phyloP scores from a whole-genome alignment of 495 filamentous ascomycete genomes.

The Talaromyces stipitatus region DNA sequence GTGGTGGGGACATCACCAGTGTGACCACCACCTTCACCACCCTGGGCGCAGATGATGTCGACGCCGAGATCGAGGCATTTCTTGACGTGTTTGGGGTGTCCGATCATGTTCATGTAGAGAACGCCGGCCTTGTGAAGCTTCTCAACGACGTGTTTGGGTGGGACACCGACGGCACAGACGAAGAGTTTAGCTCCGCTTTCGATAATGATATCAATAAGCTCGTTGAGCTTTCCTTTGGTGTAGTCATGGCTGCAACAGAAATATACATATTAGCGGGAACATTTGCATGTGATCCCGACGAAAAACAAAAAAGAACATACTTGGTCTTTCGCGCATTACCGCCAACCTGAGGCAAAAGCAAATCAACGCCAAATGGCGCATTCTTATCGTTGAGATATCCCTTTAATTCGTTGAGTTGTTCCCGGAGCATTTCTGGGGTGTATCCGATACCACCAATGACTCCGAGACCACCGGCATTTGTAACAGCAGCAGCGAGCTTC shows the following conservation, averaged over 20 bases:
- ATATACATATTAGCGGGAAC: not conserved
- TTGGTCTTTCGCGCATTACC: slow-evolving; percentile 92
- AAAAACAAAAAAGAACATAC: slow-evolving; percentile 38
- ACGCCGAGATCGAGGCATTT: slow-evolving; percentile 85
- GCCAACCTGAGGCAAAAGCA: slow-evolving; percentile 89
- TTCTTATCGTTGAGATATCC: slow-evolving; percentile 84
- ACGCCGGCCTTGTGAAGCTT: slow-evolving; percentile 79
- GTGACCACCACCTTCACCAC: slow-evolving; percentile 87
- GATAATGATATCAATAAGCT: slow-evolving; percentile 88
- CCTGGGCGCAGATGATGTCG: slow-evolving; percentile 90
- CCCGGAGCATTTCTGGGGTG: slow-evolving; percentile 91
- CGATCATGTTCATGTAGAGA: slow-evolving; percentile 99
- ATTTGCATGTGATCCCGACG: slow-evolving; percentile 15
- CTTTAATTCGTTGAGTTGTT: slow-evolving; percentile 94
- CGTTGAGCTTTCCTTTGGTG: slow-evolving; percentile 95
- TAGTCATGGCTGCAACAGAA: slow-evolving; percentile 78
- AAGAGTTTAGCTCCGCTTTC: slow-evolving; percentile 85
- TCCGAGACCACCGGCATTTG: slow-evolving; percentile 92
- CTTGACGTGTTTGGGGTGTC: slow-evolving; percentile 95
- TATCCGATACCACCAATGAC: slow-evolving; percentile 96
- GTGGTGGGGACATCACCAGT: slow-evolving; percentile 87
- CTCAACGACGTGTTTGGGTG: slow-evolving; percentile 82
- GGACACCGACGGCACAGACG: slow-evolving; percentile 93
- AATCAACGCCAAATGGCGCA: slow-evolving; percentile 96
- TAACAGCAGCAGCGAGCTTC: slow-evolving; percentile 93